Evolutionary conservation across 805 yeast genomes (phyloP).

Genomic region (Tetrapisispora taiwanensis): DNA sequence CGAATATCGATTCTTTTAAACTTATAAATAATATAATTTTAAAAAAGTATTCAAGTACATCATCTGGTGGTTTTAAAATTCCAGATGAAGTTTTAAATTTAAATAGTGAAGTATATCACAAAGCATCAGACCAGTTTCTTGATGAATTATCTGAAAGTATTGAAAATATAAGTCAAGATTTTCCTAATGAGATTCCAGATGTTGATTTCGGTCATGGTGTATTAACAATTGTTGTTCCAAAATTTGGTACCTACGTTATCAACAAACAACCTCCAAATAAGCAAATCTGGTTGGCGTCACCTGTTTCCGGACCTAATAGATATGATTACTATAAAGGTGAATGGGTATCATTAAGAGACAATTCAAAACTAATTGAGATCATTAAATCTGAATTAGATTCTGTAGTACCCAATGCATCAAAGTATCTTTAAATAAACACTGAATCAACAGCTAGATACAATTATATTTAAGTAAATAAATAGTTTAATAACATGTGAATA

Average conservation of each 20-base stretch:
- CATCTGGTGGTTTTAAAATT: conserved; percentile 46
- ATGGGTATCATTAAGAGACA: conserved; percentile 77
- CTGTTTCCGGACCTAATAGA: conserved; percentile 84
- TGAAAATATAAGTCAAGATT: conserved; percentile 54
- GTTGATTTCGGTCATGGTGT: conserved; percentile 70
- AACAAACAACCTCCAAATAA: conserved; percentile 96
- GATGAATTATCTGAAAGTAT: conserved; percentile 58
- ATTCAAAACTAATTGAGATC: conserved; percentile 36
- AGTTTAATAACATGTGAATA: neutral
- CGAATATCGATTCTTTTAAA: neutral
- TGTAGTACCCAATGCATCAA: conserved; percentile 17
- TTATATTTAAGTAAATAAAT: neutral
- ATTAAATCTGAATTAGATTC: conserved; percentile 41
- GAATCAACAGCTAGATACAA: neutral
- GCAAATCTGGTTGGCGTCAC: conserved; percentile 93
- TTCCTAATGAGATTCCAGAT: conserved; percentile 63
- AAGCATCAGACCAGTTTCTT: conserved; percentile 53
- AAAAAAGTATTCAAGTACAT: conserved; percentile 4
- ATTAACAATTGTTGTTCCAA: conserved; percentile 58
- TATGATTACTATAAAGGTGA: conserved; percentile 62
- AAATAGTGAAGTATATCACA: conserved; percentile 48
- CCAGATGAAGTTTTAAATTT: conserved; percentile 43
- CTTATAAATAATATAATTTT: neutral
- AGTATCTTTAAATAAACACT: neutral
- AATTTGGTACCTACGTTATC: conserved; percentile 77